These are phyloP conservation scores for Phytophthora europaea DNA, from an alignment of 352 stramenopile species.

Conservation along the genomic window DNA sequence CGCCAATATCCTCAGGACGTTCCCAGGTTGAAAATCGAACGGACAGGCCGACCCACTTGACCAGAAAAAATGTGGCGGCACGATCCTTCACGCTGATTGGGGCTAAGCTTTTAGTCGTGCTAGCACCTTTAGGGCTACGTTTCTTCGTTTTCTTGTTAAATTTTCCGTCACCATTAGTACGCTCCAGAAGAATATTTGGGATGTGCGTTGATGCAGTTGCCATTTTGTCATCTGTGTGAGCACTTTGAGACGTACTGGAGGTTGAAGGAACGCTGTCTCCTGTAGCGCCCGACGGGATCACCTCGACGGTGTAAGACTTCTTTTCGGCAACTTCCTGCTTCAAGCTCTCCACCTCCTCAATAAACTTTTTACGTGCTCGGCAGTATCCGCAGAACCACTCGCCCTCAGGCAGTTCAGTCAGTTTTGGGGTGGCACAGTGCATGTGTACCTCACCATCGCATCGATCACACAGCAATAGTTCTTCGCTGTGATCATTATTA, in stretches of 20 bases:
- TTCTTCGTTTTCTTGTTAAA: conserved; percentile 72
- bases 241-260: conserved; percentile 6
- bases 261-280: background rate
- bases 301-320: conserved; percentile 13
- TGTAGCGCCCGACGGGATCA: conserved; percentile 1
- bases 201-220: conserved; percentile 26
- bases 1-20: conserved; percentile 88
- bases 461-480: conserved; percentile 87
- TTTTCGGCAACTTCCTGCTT: conserved; percentile 20
- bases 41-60: conserved; percentile 90
- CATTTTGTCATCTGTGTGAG: conserved; percentile 5
- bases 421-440: conserved; percentile 76
- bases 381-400: conserved; percentile 91
- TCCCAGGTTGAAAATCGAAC: conserved; percentile 92
- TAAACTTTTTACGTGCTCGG: conserved; percentile 60
- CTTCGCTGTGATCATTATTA: conserved; percentile 79
- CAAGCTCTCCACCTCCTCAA: conserved; percentile 39
- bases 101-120: conserved; percentile 33
- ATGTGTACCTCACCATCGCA: conserved; percentile 92
- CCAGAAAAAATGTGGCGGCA: conserved; percentile 84
- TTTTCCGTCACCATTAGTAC: conserved; percentile 70
- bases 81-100: conserved; percentile 44
- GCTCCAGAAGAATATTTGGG: conserved; percentile 64
- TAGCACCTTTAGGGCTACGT: conserved; percentile 34
- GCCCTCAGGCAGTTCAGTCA: conserved; percentile 76